Evolutionary conservation across 2,329 filamentous ascomycete genomes (phyloP).

Genomic region (Sarocladium brachiariae): DNA sequence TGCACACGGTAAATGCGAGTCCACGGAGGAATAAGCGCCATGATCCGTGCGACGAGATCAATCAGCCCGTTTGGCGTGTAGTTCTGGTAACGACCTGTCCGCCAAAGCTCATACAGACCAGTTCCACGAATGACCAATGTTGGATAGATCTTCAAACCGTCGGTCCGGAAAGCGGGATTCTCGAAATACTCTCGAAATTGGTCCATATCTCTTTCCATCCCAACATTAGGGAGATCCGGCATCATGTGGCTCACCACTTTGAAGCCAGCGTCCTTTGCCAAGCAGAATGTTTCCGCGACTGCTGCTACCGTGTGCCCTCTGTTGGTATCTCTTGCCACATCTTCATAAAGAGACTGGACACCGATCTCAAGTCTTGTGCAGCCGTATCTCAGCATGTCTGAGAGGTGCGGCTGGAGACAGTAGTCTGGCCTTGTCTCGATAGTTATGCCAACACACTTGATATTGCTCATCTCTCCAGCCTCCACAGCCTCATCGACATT

Average conservation of each 20-base stretch:
- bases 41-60: conserved; percentile 90
- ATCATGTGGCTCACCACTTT: conserved; percentile 99
- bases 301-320: conserved; percentile 91
- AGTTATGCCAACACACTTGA: conserved; percentile 97
- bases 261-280: conserved; percentile 97
- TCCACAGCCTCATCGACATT: conserved; percentile 94
- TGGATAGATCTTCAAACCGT: conserved; percentile 96
- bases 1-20: conserved; percentile 98
- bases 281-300: conserved; percentile 91
- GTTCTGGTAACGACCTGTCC: conserved; percentile 94
- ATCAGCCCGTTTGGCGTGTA: conserved; percentile 97
- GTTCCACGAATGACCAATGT: conserved; percentile 96
- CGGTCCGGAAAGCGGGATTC: conserved; percentile 90
- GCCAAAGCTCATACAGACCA: conserved; percentile 93
- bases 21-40: conserved; percentile 93
- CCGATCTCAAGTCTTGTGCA: conserved; percentile 92
- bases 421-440: conserved; percentile 98
- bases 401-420: conserved; percentile 90
- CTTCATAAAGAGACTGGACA: conserved; percentile 94
- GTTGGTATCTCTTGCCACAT: conserved; percentile 97
- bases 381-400: conserved; percentile 94
- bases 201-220: conserved; percentile 94
- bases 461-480: conserved; percentile 91
- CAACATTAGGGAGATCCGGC: conserved; percentile 95
- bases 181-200: conserved; percentile 98